A percentile compares a stretch with the other conserved stretches of the same genome.
These are phyloP conservation scores for Apiospora aurea DNA, from an alignment of 2,329 filamentous ascomycete species.

Conservation along the genomic window DNA sequence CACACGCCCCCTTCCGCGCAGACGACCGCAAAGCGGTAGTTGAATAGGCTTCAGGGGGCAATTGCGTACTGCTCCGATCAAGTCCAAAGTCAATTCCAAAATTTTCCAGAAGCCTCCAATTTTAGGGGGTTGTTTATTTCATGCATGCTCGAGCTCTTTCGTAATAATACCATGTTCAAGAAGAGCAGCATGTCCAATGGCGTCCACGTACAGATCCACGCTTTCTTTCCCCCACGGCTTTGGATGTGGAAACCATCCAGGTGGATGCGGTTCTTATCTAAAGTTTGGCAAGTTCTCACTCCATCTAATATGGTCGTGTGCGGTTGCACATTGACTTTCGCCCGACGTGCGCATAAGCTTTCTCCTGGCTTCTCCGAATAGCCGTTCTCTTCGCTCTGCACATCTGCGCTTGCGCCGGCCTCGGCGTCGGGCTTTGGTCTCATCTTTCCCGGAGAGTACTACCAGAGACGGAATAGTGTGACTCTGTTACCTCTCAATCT, in stretches of 20 bases:
- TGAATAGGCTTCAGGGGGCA: too few relatives aligned
- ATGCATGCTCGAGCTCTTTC: background rate
- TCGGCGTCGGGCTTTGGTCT: too few relatives aligned
- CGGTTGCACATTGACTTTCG: background rate
- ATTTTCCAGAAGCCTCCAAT: background rate
- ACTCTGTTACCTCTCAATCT: too few relatives aligned
- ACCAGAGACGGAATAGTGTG: too few relatives aligned
- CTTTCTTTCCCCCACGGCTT: background rate
- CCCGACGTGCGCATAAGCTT: conserved; percentile 5
- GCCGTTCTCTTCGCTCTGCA: background rate
- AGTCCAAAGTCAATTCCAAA: background rate
- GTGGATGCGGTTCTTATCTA: background rate
- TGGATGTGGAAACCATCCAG: background rate
- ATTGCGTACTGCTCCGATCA: background rate
- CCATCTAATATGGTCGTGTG: background rate
- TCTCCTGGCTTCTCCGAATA: background rate
- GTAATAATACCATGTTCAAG: background rate
- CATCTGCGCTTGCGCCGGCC: background rate
- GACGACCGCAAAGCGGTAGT: background rate
- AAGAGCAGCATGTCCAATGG: background rate
- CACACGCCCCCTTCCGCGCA: background rate
- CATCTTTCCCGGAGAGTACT: too few relatives aligned
- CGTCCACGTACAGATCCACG: background rate
- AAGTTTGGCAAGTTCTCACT: background rate
- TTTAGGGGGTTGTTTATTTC: too few relatives aligned